Base-by-base conservation (phyloP, 768 basidiomycete genomes). In the Leucocoprinus sp. region DNA sequence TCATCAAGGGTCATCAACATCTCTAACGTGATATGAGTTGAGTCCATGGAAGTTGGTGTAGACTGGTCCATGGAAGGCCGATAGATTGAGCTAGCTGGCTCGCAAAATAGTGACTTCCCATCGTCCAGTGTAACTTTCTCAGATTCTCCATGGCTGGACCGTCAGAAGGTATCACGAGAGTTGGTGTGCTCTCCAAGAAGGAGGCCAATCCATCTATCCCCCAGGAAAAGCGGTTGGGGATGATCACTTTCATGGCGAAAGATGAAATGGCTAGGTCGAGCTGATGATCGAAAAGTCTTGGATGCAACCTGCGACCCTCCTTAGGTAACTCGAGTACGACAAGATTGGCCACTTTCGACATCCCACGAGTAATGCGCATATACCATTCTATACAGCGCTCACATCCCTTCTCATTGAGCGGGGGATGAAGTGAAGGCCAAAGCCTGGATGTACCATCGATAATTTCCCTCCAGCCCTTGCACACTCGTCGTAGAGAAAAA, bases 61-160 rank as follows among this genome's bases (percentile, higher is more conserved):
- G 31, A 22, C 38, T 47, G 18, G n/a, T 40, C 45, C 45, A 47
- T 9, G 45, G 45, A 34, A 47, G 38, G 14, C 12, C 8, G 23
- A 47, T 28, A 12, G 8, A 31, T 2, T 6, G 12, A 4, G 45
- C 28, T 18, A 47, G 18, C 8, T 24, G 33, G 2, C 17, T n/a
- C 6, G 19, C n/a, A 22, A 47, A 47, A 4, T 5, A 23, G 23
- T 15, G 24, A 18, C 26, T 15, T 1, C 5, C 8, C 38, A 47
- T 40, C 8, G 19, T 7, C 45, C 45, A 47, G 14, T 40, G 15
- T 24, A 47, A 12, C 12, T 15, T 34, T 3, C 38, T 37, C 11
- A 47, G 31, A 15, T 26, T 8, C 12, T 41, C 31, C 31, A 41
- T 17, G 9, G 1, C 23, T 1, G 23, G 45, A 14, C 45, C 45